Evolutionary conservation across 202 grass and related monocot species (phyloP), one percentile per base, ranked within the genome.

Genomic region (Alloteropsis angusta): DNA sequence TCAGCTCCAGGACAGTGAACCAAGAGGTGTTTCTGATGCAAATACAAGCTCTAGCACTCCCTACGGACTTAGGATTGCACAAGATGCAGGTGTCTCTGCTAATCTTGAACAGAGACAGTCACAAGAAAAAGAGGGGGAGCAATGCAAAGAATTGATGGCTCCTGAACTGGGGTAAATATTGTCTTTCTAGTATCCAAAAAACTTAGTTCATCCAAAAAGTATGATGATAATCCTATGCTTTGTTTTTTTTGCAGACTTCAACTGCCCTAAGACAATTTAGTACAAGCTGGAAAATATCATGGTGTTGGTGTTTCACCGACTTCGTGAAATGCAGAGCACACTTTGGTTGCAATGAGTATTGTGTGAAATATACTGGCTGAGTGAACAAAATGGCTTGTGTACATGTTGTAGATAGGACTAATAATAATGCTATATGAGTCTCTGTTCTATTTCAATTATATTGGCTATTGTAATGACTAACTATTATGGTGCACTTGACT

Each of bases 141-240:
- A 72, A 15, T 23, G 18, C 32, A 35, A 65, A 74, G 30, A 39
- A 66, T 63, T 11, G 18, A 67, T 14, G 21, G 72, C 77, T 81
- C 80, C 86, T 65, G 78, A 88, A 65, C 41, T 81, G 42, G 86
- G 86, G 86, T 86, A 92, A 89, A 26, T 65, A 28, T 47, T 80
- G 25, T 75, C 32, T 63, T 79, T 91, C 48, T 71, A 58, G 25
- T 65, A 80, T 58, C 15, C 7, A 81, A 64, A 76, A 48, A 80
- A 7, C 21, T 65, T 21, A 50, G 41, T 66, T 75, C 28, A n/a
- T 60, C 45, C 35, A 50, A 63, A 25, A 76, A 77, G 45, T 14
- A 63, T 11, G 65, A 88, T 88, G 42, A 75, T 42, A 28, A 43
- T 59, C 7, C 12, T 75, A 28, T 77, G 32, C n/a, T 83, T 77